Evolutionary conservation across 768 basidiomycete species (phyloP), one percentile per base, ranked within the genome.

Genomic region (Podaxis rugospora): DNA sequence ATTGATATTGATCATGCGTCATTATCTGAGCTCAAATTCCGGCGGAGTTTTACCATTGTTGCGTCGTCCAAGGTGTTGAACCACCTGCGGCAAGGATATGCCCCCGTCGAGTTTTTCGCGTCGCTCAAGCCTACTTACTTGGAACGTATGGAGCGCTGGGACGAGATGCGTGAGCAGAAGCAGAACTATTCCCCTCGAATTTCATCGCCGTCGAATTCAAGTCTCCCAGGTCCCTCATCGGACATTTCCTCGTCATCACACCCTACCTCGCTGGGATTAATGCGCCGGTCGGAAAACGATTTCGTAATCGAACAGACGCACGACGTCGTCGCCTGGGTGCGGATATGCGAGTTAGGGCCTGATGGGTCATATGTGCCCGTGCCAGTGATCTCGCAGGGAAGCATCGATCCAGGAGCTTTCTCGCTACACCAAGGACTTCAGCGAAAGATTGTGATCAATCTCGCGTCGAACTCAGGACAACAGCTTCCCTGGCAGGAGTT

Each of bases 381-480:
- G 0, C 89, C 92, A 7, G 93, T 98, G 9, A 73, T 93, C 49
- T 87, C 91, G 1, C 83, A 86, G 57, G 84, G 87, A 16, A 75
- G 76, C 60, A 79, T 93, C 55, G 95, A 96, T 71, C 85, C 89
- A 4, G 94, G 95, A 14, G 85, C 85, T 56, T 96, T 97, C 74
- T 85, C 84, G 61, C 79, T 98, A 18, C 95, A 92, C 67, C 97
- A 99, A 75, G 97, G 97, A 27, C 75, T 98, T 25, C 97, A 99
- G 70, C 82, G 97, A 21, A 85, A 92, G 11, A 74, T 99, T 53
- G 75, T 82, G 37, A 72, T 99, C 60, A 84, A 83, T 0, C 77
- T 98, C 35, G 86, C 86, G 14, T 96, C 92, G 55, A 89, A 93
- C 68, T 96, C 96, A 11, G 96, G 96, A 0, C 83, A 82, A 44